These are phyloP conservation scores for Fusarium albosuccineum DNA, from an alignment of 2,329 filamentous ascomycete species.

Conservation along the genomic window DNA sequence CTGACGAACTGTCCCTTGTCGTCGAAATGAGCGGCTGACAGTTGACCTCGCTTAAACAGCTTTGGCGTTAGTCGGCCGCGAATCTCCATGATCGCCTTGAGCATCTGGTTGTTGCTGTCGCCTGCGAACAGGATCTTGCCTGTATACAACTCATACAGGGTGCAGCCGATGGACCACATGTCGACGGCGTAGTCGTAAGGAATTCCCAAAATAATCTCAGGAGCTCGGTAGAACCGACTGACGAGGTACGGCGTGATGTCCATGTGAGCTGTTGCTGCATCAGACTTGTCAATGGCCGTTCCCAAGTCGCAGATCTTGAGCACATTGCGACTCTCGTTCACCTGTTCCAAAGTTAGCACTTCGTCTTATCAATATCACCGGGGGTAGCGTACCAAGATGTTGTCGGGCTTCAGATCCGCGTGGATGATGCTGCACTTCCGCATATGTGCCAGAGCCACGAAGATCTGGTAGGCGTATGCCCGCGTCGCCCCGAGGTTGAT, in stretches of 20 bases:
- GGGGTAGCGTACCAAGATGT: slow-evolving; percentile 78
- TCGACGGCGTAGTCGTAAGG: slow-evolving; percentile 95
- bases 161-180: slow-evolving; percentile 98
- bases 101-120: slow-evolving; percentile 97
- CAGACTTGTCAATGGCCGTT: slow-evolving; percentile 91
- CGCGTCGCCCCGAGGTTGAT: slow-evolving; percentile 90
- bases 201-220: slow-evolving; percentile 97
- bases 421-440: slow-evolving; percentile 94
- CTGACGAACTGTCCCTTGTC: slow-evolving; percentile 86
- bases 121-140: slow-evolving; percentile 98
- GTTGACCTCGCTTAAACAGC: slow-evolving; percentile 84
- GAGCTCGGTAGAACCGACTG: slow-evolving; percentile 96
- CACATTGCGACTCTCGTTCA: slow-evolving; percentile 84
- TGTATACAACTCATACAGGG: slow-evolving; percentile 95
- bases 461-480: slow-evolving; percentile 93
- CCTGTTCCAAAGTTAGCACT: slow-evolving; percentile 54
- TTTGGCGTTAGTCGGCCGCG: slow-evolving; percentile 93
- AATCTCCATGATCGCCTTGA: slow-evolving; percentile 95
- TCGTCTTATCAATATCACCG: not conserved
- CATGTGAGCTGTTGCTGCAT: slow-evolving; percentile 77
- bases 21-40: slow-evolving; percentile 85
- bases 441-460: slow-evolving; percentile 87
- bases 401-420: slow-evolving; percentile 97
- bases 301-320: slow-evolving; percentile 97
- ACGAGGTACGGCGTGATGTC: slow-evolving; percentile 96